Evolutionary conservation across 768 basidiomycete species (phyloP), one percentile per base, ranked within the genome.

Genomic region (Auricularia auricula-judae): DNA sequence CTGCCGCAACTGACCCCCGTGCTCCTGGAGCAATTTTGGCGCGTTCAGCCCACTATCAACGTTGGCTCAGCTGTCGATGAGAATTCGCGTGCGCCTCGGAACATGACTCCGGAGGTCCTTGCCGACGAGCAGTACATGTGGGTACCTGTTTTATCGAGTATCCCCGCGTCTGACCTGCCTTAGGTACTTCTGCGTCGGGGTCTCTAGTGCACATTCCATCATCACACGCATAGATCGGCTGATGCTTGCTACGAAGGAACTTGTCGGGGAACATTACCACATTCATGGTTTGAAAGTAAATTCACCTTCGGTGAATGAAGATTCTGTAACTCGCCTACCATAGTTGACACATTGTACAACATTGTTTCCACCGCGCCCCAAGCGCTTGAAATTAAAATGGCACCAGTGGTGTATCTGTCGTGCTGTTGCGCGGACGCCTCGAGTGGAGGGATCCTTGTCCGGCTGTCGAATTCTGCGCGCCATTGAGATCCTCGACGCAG

Each of bases 1-100:
- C 77, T 95, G 2, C 92, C 92, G 0, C 92, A 94, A 70, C 88
- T 94, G 63, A 93, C 91, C 2, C 91, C 93, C 0, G 88, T 86
- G 68, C 91, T 82, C 7, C 71, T 82, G 3, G 74, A 80, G 62
- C 77, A 81, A 1, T 83, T 81, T 64, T 75, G 77, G 73, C 71
- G 76, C 36, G 72, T 75, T 63, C 78, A 78, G 61, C 81, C 87
- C 62, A 86, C 87, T 3, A 69, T 88, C 63, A 82, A 88, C 64
- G 80, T 91, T 90, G 16, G 81, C 86, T 39, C 81, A 85, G 66
- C 87, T 88, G 81, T 82, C 0, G 89, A 90, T 67, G 86, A 88
- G 53, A 86, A 88, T 68, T 87, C 85, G 70, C 88, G 88, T 0
- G 76, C 93, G 0, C 90, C 91, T 0, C 76, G 84, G 47, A 80